Evolutionary conservation across 257 asterid species (phyloP).

Genomic region (Solanum corneliomulleri): DNA sequence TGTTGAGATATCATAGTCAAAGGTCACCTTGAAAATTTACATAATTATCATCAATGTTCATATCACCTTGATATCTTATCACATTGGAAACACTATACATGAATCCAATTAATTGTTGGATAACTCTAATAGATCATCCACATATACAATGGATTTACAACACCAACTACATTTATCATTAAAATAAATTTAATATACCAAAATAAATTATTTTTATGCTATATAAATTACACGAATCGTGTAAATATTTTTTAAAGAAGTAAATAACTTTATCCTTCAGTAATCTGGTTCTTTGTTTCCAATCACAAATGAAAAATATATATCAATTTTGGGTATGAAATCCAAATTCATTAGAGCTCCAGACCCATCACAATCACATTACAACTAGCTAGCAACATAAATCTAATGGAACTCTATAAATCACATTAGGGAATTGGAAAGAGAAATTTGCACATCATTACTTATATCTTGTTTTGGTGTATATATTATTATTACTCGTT

Average conservation of each 20-base stretch:
- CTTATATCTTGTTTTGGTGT: neutral
- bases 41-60: too few relatives aligned
- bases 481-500: neutral
- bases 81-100: too few relatives aligned
- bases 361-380: neutral
- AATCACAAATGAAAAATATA: neutral
- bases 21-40: too few relatives aligned
- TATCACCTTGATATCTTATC: too few relatives aligned
- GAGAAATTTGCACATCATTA: neutral
- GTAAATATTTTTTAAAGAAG: too few relatives aligned
- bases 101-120: too few relatives aligned
- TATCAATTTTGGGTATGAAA: neutral
- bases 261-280: too few relatives aligned
- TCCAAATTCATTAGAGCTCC: neutral
- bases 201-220: neutral
- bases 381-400: neutral
- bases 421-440: neutral
- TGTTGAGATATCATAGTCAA: too few relatives aligned
- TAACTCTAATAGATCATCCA: too few relatives aligned
- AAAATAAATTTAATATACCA: too few relatives aligned
- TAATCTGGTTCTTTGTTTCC: neutral
- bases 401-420: neutral
- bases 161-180: neutral
- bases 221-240: neutral
- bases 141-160: too few relatives aligned